Percentiles rank a stretch among this genome's conserved stretches.
Conservation (phyloP, 202 grass and related monocot genomes). For the Brachypodium distachyon region DNA sequence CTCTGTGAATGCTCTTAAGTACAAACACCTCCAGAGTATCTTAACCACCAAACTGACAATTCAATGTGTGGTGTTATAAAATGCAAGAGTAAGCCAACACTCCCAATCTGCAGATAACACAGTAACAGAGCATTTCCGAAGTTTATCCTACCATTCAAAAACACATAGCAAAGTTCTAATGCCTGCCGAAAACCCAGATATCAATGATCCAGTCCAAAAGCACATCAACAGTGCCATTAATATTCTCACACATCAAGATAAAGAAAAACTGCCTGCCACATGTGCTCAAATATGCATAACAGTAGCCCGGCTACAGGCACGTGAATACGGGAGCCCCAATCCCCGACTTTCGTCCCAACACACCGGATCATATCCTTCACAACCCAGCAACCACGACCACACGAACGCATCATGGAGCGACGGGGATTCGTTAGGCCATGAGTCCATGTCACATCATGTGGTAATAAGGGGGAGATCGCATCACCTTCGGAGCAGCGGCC, state of each 20-base stretch:
- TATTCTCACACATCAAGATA: neutral
- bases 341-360: neutral
- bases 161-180: neutral
- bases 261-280: neutral
- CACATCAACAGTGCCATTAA: neutral
- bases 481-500: constrained; percentile 46
- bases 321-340: neutral
- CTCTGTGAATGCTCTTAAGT: too few species aligned
- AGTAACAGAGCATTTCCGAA: neutral
- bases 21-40: neutral
- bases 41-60: neutral
- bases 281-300: neutral
- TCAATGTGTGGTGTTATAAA: too few species aligned
- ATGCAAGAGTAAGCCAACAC: neutral
- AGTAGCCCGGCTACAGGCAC: neutral
- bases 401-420: neutral
- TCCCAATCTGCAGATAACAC: neutral
- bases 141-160: neutral
- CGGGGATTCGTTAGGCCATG: neutral
- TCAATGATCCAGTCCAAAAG: neutral
- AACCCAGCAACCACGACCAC: neutral
- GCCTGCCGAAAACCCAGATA: neutral
- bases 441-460: neutral
- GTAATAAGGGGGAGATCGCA: neutral
- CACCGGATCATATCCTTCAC: neutral